phyloP scores from a whole-genome alignment of 306 rosid genomes.

The Quercus aquifolioides region DNA sequence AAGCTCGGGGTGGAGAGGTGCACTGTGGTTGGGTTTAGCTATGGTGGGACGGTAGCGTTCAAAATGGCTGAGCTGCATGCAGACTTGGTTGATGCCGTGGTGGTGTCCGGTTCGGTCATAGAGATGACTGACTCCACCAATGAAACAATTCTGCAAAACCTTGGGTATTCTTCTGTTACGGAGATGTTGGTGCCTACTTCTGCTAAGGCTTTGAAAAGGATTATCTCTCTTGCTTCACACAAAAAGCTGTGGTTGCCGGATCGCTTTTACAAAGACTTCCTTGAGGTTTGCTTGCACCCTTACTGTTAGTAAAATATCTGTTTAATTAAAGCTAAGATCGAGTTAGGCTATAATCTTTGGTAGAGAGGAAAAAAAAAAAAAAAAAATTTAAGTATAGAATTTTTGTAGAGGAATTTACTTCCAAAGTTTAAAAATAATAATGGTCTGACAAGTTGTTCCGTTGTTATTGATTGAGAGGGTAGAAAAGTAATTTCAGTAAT shows the following conservation, averaged over 20 bases:
- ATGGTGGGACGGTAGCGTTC: conserved; percentile 84
- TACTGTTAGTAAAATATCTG: background rate
- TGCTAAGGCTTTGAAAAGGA: conserved; percentile 38
- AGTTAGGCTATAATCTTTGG: too few relatives aligned
- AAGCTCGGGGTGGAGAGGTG: conserved; percentile 73
- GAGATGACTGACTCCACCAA: conserved; percentile 39
- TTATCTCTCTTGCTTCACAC: conserved; percentile 48
- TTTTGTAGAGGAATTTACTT: too few relatives aligned
- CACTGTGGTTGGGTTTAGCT: conserved; percentile 68
- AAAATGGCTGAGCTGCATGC: conserved; percentile 60
- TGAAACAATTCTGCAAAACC: conserved; percentile 13
- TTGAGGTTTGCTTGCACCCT: conserved; percentile 39
- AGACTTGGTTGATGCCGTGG: conserved; percentile 49
- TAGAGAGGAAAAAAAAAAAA: too few relatives aligned
- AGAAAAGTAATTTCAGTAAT: too few relatives aligned
- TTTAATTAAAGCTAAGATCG: too few relatives aligned
- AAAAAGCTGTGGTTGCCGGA: conserved; percentile 56
- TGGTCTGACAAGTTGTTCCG: too few relatives aligned
- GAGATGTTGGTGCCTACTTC: conserved; percentile 65
- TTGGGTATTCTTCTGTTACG: conserved; percentile 53
- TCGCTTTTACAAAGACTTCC: conserved; percentile 48
- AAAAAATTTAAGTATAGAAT: too few relatives aligned
- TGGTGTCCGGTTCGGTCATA: conserved; percentile 48
- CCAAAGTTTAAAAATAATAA: too few relatives aligned
- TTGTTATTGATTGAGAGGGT: too few relatives aligned